Evolutionary conservation across 2,329 filamentous ascomycete species (phyloP).

Genomic region (Diaporthe ampelina): DNA sequence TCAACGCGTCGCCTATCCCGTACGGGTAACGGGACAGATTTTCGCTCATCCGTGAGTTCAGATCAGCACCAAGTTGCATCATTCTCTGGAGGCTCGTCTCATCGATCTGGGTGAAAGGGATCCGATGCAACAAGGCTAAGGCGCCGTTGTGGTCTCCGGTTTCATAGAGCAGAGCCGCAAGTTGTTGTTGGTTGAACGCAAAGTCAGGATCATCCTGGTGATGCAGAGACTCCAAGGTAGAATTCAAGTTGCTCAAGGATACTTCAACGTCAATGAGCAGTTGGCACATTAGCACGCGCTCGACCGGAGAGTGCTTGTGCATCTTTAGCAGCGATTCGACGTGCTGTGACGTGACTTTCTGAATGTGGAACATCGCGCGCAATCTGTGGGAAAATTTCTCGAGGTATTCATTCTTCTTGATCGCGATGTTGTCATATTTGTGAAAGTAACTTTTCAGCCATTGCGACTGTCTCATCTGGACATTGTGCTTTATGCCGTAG

Average conservation of each 20-base stretch:
- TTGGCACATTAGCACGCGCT: background rate
- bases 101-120: background rate
- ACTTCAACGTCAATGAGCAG: background rate
- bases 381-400: background rate
- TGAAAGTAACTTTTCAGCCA: background rate
- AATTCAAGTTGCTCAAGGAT: background rate
- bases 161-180: background rate
- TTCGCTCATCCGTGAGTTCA: background rate
- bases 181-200: background rate
- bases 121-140: background rate
- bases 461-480: background rate
- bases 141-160: background rate
- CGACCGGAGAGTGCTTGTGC: background rate
- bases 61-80: background rate
- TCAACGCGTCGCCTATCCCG: no score
- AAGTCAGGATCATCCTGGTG: background rate
- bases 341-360: background rate
- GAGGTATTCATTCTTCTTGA: background rate
- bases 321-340: background rate
- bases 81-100: background rate
- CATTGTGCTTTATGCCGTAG: background rate
- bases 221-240: background rate
- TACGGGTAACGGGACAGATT: no score
- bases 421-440: rapidly evolving
- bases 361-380: background rate